These are phyloP conservation scores for Solanum neorickii DNA, from an alignment of 257 asterid genomes.

Conservation along the genomic window DNA sequence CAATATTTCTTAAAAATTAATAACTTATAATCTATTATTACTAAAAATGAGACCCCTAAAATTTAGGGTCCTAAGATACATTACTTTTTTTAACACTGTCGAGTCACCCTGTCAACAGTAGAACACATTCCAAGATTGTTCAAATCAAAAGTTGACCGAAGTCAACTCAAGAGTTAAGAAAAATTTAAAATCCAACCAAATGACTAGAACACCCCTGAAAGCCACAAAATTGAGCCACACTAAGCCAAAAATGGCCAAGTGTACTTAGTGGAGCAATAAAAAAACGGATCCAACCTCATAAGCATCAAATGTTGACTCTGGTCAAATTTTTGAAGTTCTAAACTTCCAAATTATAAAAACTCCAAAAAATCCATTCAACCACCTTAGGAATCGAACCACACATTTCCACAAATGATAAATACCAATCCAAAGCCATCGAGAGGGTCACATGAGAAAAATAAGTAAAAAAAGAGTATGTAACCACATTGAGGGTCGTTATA, in stretches of 20 bases:
- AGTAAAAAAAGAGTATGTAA: no score
- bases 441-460: no score
- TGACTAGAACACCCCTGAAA: neutral
- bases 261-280: neutral
- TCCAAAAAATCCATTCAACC: neutral
- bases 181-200: neutral
- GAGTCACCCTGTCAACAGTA: no score
- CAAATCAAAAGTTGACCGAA: neutral
- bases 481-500: neutral
- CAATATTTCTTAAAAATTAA: no score
- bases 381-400: neutral
- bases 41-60: no score
- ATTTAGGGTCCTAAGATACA: no score
- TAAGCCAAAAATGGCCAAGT: neutral
- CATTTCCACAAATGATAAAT: neutral
- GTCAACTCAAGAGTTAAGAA: neutral
- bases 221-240: neutral
- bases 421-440: neutral
- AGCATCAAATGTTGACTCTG: neutral
- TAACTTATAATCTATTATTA: no score
- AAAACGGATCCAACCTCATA: neutral
- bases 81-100: no score
- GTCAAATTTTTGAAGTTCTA: no score
- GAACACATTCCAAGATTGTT: neutral
- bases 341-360: neutral